Evolutionary conservation across 2,329 filamentous ascomycete species (phyloP).

Genomic region (Colletotrichum theobromicola): DNA sequence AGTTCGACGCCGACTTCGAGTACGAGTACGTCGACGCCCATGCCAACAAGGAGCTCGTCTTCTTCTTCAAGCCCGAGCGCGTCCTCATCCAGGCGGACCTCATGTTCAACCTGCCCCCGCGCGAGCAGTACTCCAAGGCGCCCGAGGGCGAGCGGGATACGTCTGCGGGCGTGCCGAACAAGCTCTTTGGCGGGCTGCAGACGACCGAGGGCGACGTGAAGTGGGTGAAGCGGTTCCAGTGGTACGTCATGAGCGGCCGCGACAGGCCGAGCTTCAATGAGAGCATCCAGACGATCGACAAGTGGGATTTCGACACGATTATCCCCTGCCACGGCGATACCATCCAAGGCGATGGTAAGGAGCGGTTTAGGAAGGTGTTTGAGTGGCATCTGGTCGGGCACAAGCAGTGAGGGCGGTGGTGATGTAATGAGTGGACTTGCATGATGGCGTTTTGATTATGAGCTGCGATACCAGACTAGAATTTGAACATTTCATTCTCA

Average conservation of each 20-base stretch:
- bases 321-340: constrained; percentile 95
- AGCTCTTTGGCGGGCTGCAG: constrained; percentile 55
- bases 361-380: constrained; percentile 78
- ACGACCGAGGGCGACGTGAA: constrained; percentile 66
- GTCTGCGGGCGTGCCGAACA: constrained; percentile 29
- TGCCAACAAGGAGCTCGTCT: constrained; percentile 85
- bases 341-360: constrained; percentile 76
- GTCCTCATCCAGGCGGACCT: constrained; percentile 90
- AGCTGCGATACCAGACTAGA: constrained; percentile 14
- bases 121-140: constrained; percentile 79
- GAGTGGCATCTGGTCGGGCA: constrained; percentile 74
- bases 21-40: constrained; percentile 83
- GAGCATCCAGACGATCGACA: constrained; percentile 70
- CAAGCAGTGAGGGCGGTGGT: neutral
- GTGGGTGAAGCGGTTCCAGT: constrained; percentile 81
- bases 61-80: constrained; percentile 79
- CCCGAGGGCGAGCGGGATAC: constrained; percentile 47
- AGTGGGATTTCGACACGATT: constrained; percentile 85
- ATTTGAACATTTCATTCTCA: neutral
- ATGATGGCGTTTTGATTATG: neutral
- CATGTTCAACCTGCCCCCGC: constrained; percentile 87
- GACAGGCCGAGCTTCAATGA: constrained; percentile 74
- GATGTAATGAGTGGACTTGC: neutral
- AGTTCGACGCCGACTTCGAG: constrained; percentile 88
- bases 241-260: constrained; percentile 69